Evolutionary conservation across 1,139 yeast species (phyloP).

Genomic region (Tardiomyces digboiensis): DNA sequence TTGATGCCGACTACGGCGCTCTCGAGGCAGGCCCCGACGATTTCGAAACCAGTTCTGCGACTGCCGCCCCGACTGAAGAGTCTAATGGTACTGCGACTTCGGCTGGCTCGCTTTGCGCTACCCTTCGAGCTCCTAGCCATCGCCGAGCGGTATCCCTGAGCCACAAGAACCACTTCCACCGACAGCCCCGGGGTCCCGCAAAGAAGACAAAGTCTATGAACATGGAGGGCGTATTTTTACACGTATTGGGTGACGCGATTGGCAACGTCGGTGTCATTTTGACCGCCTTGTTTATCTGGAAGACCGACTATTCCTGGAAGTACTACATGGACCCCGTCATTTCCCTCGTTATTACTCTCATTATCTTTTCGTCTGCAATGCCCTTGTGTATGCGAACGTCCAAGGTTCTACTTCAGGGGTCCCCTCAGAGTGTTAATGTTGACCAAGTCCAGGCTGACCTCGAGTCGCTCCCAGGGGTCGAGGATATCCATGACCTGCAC

Average conservation of each 20-base stretch:
- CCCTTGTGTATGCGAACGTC: constrained; percentile 86
- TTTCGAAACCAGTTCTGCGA: too few relatives aligned
- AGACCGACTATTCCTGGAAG: constrained; percentile 82
- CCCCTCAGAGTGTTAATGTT: constrained; percentile 75
- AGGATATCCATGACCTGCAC: constrained; percentile 89
- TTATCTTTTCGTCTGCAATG: constrained; percentile 83
- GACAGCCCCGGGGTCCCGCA: constrained; percentile 22
- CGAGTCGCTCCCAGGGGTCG: constrained; percentile 55
- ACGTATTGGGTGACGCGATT: constrained; percentile 91
- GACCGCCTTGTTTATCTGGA: constrained; percentile 91
- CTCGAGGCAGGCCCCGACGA: not conserved
- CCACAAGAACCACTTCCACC: constrained; percentile 30
- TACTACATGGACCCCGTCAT: constrained; percentile 80
- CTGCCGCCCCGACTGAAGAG: too few relatives aligned
- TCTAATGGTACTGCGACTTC: too few relatives aligned
- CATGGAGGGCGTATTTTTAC: constrained; percentile 96
- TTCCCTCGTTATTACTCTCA: constrained; percentile 75
- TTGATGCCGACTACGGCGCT: constrained; percentile 16
- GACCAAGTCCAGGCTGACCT: constrained; percentile 66
- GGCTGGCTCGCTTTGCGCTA: not conserved
- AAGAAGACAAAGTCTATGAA: constrained; percentile 49
- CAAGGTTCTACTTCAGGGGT: constrained; percentile 83
- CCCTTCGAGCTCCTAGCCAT: constrained; percentile 4
- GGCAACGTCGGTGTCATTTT: constrained; percentile 92
- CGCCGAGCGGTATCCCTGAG: constrained; percentile 12